Percentiles rank a stretch among this genome's conserved stretches.
phyloP scores from a whole-genome alignment of 306 rosid genomes.

The Ammopiptanthus mongolicus region DNA sequence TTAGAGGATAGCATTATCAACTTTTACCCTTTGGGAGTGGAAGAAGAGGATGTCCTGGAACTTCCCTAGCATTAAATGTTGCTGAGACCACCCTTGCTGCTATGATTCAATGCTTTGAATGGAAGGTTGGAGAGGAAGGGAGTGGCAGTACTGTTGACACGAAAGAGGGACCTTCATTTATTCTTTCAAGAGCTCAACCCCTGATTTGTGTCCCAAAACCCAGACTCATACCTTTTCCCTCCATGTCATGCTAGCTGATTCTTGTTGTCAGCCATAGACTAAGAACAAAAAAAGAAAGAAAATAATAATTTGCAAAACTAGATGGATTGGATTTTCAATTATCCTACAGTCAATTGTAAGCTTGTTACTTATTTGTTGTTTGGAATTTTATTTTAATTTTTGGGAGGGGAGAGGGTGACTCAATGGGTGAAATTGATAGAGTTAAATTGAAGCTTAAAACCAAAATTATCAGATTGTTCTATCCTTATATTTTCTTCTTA shows the following conservation, averaged over 20 bases:
- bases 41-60: constrained; percentile 71
- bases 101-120: constrained; percentile 73
- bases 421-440: background rate
- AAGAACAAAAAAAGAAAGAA: background rate
- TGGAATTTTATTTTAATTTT: too few species aligned
- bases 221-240: constrained; percentile 31
- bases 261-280: background rate
- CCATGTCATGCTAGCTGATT: background rate
- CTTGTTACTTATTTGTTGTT: background rate
- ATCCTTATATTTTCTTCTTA: background rate
- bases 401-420: too few species aligned
- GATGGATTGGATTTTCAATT: background rate
- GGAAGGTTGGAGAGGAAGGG: constrained; percentile 31
- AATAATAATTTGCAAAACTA: background rate
- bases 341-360: background rate
- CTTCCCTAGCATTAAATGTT: constrained; percentile 48
- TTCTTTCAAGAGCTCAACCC: constrained; percentile 57
- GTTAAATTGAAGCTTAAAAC: background rate
- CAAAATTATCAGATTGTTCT: background rate
- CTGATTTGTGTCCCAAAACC: constrained; percentile 38
- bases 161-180: constrained; percentile 49
- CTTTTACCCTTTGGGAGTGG: constrained; percentile 78
- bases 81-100: constrained; percentile 50
- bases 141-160: constrained; percentile 32
- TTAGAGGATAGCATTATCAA: constrained; percentile 57